Base-by-base conservation (phyloP, 192 early-diverging fungal species). In the Diversispora eburnea region DNA sequence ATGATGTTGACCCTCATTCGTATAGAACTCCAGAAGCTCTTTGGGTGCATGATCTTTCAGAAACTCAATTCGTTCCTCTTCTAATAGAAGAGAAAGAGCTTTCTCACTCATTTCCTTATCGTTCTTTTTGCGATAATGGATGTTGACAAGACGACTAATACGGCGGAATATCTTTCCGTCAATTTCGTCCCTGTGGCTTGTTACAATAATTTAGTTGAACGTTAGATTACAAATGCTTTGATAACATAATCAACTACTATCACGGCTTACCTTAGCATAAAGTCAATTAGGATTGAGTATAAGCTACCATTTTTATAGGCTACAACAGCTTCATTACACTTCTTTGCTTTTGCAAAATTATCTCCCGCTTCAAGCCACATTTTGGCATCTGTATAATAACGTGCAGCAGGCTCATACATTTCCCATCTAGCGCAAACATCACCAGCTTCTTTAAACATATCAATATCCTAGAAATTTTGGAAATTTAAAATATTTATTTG, bases 391-490 rank as follows among this genome's bases (percentile, higher is more conserved):
- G 22, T 12, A 20, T 33, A 68, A 33, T 47, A 68, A 39, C 45
- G 22, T 39, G n/a, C 49, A 13, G 67, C 67, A 15, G 9, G 12
- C 4, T 68, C 67, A 68, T 19, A 70, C 68, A 45, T 57, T 13
- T 70, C 43, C 17, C 54, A 43, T 57, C 55, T 9, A n/a, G 5
- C 10, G 9, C 56, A 70, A 42, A 43, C 8, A 22, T 70, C 5
- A 42, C 51, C 68, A n/a, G 52, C 52, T 45, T 52, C 39, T 57
- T 57, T 25, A 70, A 56, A 70, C 68, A 70, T 70, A 2, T 9
- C n/a, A 17, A 70, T 17, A 22, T 67, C 9, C 65, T 67, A 25
- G 4, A n/a, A 19, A 25, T 48, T 67, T 67, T 46, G 8, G 5
- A 12, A 12, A 46, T 22, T 66, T 20, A 3, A 17, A 59, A 59